phyloP scores from a whole-genome alignment of 2,329 filamentous ascomycete genomes.

The Botrytis fabae region DNA sequence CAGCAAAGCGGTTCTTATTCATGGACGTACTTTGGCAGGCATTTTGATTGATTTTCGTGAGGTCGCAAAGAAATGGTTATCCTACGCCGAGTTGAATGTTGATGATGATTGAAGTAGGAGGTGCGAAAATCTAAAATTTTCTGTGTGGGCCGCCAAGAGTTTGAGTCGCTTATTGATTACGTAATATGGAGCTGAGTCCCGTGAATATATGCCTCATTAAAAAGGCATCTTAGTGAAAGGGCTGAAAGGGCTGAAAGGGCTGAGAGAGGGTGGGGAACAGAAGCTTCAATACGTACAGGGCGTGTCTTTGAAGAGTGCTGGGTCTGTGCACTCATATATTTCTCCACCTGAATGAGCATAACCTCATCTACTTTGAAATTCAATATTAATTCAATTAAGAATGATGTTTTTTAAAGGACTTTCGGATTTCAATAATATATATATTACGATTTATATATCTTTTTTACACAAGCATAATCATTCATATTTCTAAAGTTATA shows the following conservation, averaged over 20 bases:
- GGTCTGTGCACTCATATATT: too few species aligned
- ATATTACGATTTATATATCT: too few species aligned
- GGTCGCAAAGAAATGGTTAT: slow-evolving; percentile 70
- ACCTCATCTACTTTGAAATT: too few species aligned
- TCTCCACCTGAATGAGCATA: too few species aligned
- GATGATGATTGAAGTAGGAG: slow-evolving; percentile 23
- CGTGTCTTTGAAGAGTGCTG: too few species aligned
- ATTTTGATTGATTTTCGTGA: slow-evolving; percentile 58
- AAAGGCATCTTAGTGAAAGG: neutral
- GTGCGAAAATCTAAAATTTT: slow-evolving; percentile 22
- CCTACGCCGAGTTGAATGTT: slow-evolving; percentile 44
- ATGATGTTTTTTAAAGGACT: too few species aligned
- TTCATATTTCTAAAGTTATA: too few species aligned
- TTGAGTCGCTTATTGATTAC: slow-evolving; percentile 14
- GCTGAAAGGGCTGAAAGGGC: neutral
- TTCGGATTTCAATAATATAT: too few species aligned
- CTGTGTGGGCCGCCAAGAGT: slow-evolving; percentile 34
- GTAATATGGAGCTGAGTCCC: neutral
- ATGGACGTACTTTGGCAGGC: slow-evolving; percentile 86
- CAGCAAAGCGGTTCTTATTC: slow-evolving; percentile 80
- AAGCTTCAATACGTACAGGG: neutral
- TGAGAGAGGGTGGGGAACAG: neutral
- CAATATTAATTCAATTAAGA: too few species aligned
- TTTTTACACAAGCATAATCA: too few species aligned
- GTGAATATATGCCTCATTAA: neutral